Base-by-base conservation (phyloP, 2,329 filamentous ascomycete genomes). In the Trichoderma sp. region DNA sequence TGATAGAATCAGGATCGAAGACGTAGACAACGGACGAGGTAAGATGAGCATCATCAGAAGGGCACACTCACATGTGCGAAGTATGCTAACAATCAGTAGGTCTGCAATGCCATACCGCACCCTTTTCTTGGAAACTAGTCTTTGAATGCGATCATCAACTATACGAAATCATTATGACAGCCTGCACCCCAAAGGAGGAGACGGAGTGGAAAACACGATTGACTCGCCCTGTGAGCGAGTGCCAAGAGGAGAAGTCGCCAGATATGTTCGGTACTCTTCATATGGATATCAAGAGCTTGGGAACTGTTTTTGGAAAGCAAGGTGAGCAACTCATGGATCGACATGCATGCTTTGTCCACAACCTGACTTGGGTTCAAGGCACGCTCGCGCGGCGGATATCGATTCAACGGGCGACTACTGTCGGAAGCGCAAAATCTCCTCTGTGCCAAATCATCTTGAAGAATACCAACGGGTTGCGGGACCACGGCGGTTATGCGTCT, bases 101-200 rank as follows among this genome's bases (percentile, higher is more conserved):
- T 0, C 75, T 98, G 7, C 92, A 94, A 80, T 97, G 93, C 72
- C 89, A 95, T 68, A 91, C 90, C 3, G 91, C 91, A 0, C 88
- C 91, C 0, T 91, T 91, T 75, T 95, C 93, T 1, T 98, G 93
- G 94, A 99, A 98, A 74, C 72, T 97, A 12, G 83, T 92, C 3
- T 97, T 98, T 72, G 89, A 95, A 74, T 86, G 86, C 69, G 83
- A 90, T 64, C 85, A 90, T 69, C 87, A 90, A 66, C 81, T 94
- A 61, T 94, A 91, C 74, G 94, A 98, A 76, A 78, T 97, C 17
- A 87, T 97, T 47, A 83, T 97, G 78, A 96, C 90, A 69, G 94
- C 93, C 43, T 97, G 93, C 71, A 94, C 90, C 1, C 81, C 87
- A 0, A 86, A 84, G 47, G 94, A 99, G 74, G 92, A 95, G 71